Evolutionary conservation across 108 stramenopile genomes (phyloP).

Genomic region (Seminavis robusta): DNA sequence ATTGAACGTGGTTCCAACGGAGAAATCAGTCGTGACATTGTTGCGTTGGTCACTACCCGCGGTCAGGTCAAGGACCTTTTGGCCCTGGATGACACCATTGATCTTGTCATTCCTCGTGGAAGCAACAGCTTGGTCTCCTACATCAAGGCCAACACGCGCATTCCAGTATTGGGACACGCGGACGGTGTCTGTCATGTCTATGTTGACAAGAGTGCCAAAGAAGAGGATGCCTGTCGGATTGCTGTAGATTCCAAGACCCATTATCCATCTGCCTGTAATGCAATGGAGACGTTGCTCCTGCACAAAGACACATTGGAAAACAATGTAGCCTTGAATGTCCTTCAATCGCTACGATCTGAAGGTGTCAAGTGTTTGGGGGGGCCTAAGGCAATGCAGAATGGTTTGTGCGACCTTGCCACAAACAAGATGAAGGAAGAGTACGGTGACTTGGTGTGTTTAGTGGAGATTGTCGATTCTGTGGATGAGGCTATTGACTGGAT

Average conservation of each 20-base stretch:
- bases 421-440: slow-evolving; percentile 86
- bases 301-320: slow-evolving; percentile 74
- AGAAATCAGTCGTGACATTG: slow-evolving; percentile 78
- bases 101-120: slow-evolving; percentile 98
- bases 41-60: slow-evolving; percentile 89
- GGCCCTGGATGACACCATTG: slow-evolving; percentile 87
- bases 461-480: slow-evolving; percentile 88
- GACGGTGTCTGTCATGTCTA: slow-evolving; percentile 99
- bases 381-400: slow-evolving; percentile 73
- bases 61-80: slow-evolving; percentile 83
- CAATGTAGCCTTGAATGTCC: slow-evolving; percentile 59
- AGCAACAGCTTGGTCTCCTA: slow-evolving; percentile 85
- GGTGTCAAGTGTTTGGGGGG: slow-evolving; percentile 92
- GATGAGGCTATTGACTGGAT: slow-evolving; percentile 95
- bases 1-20: slow-evolving; percentile 84
- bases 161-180: slow-evolving; percentile 98
- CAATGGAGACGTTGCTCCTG: slow-evolving; percentile 94
- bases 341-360: slow-evolving; percentile 74
- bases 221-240: slow-evolving; percentile 52
- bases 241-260: slow-evolving; percentile 95
- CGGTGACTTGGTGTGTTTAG: slow-evolving; percentile 87
- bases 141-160: slow-evolving; percentile 88
- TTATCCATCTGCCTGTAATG: slow-evolving; percentile 99
- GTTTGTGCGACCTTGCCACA: slow-evolving; percentile 66
- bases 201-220: slow-evolving; percentile 82